phyloP scores from a whole-genome alignment of 441 rosid species.

The Arabidopsis lyrata region DNA sequence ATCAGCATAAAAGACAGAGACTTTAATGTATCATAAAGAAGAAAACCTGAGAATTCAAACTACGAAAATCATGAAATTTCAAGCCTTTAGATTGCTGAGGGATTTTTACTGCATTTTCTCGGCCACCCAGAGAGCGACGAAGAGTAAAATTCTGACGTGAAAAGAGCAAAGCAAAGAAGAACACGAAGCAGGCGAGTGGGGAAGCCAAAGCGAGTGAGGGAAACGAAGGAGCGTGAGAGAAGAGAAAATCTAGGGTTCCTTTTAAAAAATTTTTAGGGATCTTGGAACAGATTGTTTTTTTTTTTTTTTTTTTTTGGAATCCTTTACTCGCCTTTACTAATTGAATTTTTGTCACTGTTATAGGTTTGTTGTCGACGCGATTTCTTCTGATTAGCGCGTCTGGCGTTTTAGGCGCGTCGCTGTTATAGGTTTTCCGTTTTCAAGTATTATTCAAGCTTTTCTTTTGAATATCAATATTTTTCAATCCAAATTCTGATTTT shows the following conservation, averaged over 20 bases:
- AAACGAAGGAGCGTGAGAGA: constrained; percentile 45
- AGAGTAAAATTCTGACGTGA: constrained; percentile 21
- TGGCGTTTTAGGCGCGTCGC: constrained; percentile 30
- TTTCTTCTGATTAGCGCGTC: constrained; percentile 40
- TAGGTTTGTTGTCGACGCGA: constrained; percentile 44
- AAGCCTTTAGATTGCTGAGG: neutral
- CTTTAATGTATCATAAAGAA: neutral
- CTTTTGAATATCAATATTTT: too few species aligned
- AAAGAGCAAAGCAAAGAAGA: constrained; percentile 30
- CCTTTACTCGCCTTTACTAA: constrained; percentile 27
- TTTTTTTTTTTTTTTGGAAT: neutral
- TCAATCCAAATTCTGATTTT: too few species aligned
- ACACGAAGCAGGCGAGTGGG: constrained; percentile 45
- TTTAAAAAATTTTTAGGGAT: constrained; percentile 48
- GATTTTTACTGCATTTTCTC: constrained; percentile 26
- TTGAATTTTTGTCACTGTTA: too few species aligned
- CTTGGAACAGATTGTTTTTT: neutral
- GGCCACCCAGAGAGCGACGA: constrained; percentile 31
- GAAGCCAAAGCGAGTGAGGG: constrained; percentile 45
- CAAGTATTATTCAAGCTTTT: too few species aligned
- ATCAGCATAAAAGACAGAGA: neutral
- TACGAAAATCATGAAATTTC: neutral
- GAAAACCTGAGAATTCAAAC: constrained; percentile 8
- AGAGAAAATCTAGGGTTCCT: constrained; percentile 47
- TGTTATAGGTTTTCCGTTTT: neutral